Base-by-base conservation (phyloP, 2,329 filamentous ascomycete genomes). In the Penicillium sp. region DNA sequence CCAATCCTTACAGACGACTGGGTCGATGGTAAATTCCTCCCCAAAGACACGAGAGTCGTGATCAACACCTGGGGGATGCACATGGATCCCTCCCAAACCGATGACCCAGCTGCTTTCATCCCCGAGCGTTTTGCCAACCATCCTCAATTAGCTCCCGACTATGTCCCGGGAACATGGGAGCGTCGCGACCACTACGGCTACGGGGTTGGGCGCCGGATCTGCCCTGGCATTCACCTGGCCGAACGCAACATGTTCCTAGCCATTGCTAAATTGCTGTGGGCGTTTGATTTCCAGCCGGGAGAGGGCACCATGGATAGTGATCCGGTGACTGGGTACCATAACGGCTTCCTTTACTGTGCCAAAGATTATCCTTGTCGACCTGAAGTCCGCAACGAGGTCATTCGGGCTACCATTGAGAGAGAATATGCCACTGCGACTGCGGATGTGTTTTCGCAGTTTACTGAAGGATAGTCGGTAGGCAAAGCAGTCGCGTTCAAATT, bases 1-100 rank as follows among this genome's bases (percentile, higher is more conserved):
- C 22, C 22, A 24, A 24, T 21, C 10, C 28, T 2, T 41, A 15
- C 12, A 47, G 45, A 43, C 9, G 45, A 48, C 45, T 42, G 38
- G 37, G n/a, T 48, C 0, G 38, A 48, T 15, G 29, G 38, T 1
- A 32, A 43, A n/a, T 34, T 43, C 8, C 39, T 48, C 5, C 45
- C 45, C 7, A 31, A 41, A 17, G 21, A 22, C 2, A 42, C 39
- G 6, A 31, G 15, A 17, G 32, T 29, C 5, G 5, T 34, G 1
- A 6, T 48, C 37, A 48, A 48, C 31, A 31, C 22, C 2, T 48
- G 45, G 45, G 38, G 45, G 4, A 48, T 48, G 17, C 38, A 48
- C 17, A 42, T 42, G 39, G 39, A 42, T 42, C 39, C 39, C 2
- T 42, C 17, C 1, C 39, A 42, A 29, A 17, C 39, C 2, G 17